Evolutionary conservation across 352 stramenopile genomes (phyloP), one percentile per base, ranked within the genome.

Genomic region (Pythium vanterpoolii): DNA sequence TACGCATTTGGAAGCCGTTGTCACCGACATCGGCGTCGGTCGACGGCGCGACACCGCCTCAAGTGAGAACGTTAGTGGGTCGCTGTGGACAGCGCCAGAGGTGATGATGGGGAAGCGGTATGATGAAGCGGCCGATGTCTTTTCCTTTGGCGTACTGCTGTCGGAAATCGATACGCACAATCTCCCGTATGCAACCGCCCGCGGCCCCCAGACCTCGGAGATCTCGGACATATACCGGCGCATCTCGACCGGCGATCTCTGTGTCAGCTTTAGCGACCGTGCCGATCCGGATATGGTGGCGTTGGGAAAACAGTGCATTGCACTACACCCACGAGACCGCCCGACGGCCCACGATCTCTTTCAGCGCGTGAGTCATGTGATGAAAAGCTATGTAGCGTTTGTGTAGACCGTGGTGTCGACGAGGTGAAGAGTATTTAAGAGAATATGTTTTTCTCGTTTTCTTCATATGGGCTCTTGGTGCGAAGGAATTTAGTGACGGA

Each of bases 11-110:
- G 53, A 77, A 19, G 70, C 67, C 3, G 74, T 77, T n/a, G 23
- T 82, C 14, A 77, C 68, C 19, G 71, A 77, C 55, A 77, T 83
- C 43, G 62, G 67, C 27, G 64, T 70, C 14, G 64, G 52, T 38
- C 62, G 70, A 4, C 48, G 71, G 18, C 46, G 50, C 5, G 60
- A 48, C 14, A 66, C 66, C 16, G 55, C 16, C 14, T 69, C 69
- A 10, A 72, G 10, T 21, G 42, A 48, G 11, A 8, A 45, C 39
- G 5, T 39, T 44, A 18, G 42, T 14, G 42, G 18, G 11, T 56
- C 48, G 48, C 48, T 56, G 5, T 56, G 48, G 48, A 56, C 48
- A 6, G 48, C 48, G 13, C 48, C 48, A 19, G 48, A 56, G 14
- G 62, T 76, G 4, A 73, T 77, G 55, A 40, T 73, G 16, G 60